Percentiles rank a stretch among this genome's conserved stretches.
Evolutionary conservation across 768 basidiomycete species (phyloP).

Genomic region (Gautieria morchelliformis): DNA sequence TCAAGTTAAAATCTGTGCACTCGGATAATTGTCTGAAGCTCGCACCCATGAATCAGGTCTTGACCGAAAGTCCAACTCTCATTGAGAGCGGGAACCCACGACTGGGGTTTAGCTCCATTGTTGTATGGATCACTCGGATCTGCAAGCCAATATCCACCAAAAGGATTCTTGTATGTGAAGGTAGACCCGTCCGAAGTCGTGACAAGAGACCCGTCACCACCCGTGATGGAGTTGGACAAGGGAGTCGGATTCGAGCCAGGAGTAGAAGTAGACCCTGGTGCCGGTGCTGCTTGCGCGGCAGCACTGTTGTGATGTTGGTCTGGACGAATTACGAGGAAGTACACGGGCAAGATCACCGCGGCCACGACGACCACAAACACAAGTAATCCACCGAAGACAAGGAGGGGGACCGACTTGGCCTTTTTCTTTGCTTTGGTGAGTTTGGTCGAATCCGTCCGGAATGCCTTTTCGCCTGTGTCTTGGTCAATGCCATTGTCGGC

Average conservation of each 20-base stretch:
- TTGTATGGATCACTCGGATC: slow-evolving; percentile 69
- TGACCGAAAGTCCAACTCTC: slow-evolving; percentile 61
- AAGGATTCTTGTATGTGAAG: slow-evolving; percentile 69
- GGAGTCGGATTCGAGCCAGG: background rate
- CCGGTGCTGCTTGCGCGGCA: background rate
- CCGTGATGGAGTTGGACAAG: slow-evolving; percentile 28
- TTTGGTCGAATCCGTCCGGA: background rate
- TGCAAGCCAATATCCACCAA: slow-evolving; percentile 63
- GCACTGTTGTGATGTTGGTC: slow-evolving; percentile 3
- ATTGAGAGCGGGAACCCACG: slow-evolving; percentile 74
- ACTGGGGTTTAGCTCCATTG: slow-evolving; percentile 63
- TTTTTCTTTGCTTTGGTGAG: background rate
- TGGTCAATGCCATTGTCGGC: background rate
- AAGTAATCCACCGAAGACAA: slow-evolving; percentile 1
- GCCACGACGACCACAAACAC: slow-evolving; percentile 9
- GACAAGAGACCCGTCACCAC: slow-evolving; percentile 62
- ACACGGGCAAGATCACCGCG: slow-evolving; percentile 15
- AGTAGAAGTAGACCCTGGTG: background rate
- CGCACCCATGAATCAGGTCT: slow-evolving; percentile 52
- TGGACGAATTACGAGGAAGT: slow-evolving; percentile 14
- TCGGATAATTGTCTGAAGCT: background rate
- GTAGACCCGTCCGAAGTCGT: slow-evolving; percentile 56
- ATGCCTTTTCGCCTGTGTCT: background rate
- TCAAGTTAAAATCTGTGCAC: background rate
- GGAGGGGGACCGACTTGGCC: background rate